Percentiles rank a stretch among this genome's conserved stretches.
phyloP scores from a whole-genome alignment of 1,284 basidiomycete species.

The Pisolithus thermaeus region DNA sequence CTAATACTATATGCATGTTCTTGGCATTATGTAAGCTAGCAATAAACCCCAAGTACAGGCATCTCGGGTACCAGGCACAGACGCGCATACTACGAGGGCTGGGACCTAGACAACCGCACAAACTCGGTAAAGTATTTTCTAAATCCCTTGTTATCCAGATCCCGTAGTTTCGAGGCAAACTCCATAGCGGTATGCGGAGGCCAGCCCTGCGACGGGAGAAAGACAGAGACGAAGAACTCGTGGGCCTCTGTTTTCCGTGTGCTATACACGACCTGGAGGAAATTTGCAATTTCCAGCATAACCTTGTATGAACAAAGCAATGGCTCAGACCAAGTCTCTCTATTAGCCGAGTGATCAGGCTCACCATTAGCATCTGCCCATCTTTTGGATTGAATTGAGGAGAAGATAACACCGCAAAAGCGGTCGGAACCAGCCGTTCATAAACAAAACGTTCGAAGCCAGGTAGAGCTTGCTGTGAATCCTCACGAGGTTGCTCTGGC shows the following conservation, averaged over 20 bases:
- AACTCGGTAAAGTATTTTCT: constrained; percentile 88
- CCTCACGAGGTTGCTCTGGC: constrained; percentile 38
- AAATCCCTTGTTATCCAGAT: constrained; percentile 79
- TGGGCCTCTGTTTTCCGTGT: constrained; percentile 82
- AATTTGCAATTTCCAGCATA: constrained; percentile 79
- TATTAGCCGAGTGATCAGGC: constrained; percentile 20
- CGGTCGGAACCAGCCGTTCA: constrained; percentile 77
- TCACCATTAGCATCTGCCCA: constrained; percentile 77
- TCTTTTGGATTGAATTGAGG: constrained; percentile 86
- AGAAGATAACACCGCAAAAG: constrained; percentile 78
- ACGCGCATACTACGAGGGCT: constrained; percentile 35
- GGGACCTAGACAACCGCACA: constrained; percentile 61
- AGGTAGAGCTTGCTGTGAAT: constrained; percentile 55
- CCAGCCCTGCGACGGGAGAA: constrained; percentile 87
- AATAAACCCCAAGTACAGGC: background rate
- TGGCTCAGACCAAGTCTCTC: no score
- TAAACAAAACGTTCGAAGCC: constrained; percentile 95
- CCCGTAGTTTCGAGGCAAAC: constrained; percentile 72
- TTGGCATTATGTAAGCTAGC: background rate
- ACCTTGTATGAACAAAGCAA: constrained; percentile 47
- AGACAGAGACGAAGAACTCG: constrained; percentile 74
- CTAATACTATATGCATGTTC: background rate
- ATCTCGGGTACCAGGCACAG: background rate
- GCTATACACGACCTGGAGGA: constrained; percentile 76
- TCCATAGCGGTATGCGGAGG: constrained; percentile 74